phyloP scores from a whole-genome alignment of 257 asterid genomes.

The Penstemon eatonii region DNA sequence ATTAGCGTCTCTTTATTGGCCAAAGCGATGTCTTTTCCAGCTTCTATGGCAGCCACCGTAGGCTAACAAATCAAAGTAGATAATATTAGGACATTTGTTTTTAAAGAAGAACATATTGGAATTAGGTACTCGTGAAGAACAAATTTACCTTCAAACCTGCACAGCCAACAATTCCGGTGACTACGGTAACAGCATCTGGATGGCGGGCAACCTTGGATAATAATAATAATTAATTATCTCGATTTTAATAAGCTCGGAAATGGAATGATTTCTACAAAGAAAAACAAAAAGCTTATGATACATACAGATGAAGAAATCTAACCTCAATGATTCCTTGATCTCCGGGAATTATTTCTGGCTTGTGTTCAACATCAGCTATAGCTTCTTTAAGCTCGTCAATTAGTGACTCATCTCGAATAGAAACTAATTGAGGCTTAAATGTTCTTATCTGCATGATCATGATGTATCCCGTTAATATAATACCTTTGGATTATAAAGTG shows the following conservation, averaged over 20 bases:
- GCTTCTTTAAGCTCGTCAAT: slow-evolving; percentile 85
- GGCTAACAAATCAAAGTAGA: slow-evolving; percentile 48
- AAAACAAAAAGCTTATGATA: slow-evolving; percentile 2
- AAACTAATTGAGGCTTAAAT: slow-evolving; percentile 85
- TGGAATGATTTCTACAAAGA: not conserved
- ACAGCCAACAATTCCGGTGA: slow-evolving; percentile 97
- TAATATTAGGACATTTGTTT: too few relatives aligned
- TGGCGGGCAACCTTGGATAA: slow-evolving; percentile 93
- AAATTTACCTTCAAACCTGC: slow-evolving; percentile 91
- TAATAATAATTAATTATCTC: not conserved
- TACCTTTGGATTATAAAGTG: not conserved
- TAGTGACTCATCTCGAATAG: slow-evolving; percentile 72
- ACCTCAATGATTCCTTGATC: slow-evolving; percentile 97
- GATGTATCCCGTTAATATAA: slow-evolving; percentile 15
- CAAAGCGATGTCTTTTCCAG: slow-evolving; percentile 97
- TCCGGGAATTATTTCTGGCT: slow-evolving; percentile 94
- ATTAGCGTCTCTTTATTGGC: slow-evolving; percentile 96
- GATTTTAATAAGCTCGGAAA: slow-evolving; percentile 8
- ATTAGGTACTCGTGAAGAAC: too few relatives aligned
- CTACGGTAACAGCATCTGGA: slow-evolving; percentile 92
- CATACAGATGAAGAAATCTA: slow-evolving; percentile 27
- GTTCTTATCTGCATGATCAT: slow-evolving; percentile 59
- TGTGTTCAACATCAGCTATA: slow-evolving; percentile 68
- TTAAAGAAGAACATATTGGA: too few relatives aligned
- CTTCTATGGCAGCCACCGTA: slow-evolving; percentile 97